Conservation (phyloP, 148 eudicot genomes). For the Cornus florida region DNA sequence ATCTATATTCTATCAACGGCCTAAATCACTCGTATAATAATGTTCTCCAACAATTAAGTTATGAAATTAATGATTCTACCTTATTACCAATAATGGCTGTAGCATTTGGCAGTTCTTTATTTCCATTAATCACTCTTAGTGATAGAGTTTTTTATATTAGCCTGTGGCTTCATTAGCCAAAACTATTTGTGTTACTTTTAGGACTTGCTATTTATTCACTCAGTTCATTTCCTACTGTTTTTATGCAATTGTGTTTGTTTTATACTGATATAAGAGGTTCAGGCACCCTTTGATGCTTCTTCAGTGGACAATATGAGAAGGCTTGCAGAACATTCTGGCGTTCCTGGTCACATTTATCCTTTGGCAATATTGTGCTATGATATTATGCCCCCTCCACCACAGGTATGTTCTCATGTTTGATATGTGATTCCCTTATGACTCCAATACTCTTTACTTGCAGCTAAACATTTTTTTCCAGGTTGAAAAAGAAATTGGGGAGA, state of each 20-base stretch:
- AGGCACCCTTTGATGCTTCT: conserved; percentile 92
- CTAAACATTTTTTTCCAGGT: conserved; percentile 41
- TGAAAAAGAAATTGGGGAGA: conserved; percentile 97
- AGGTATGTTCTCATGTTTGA: conserved; percentile 45
- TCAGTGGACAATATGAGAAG: conserved; percentile 93
- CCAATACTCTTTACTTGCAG: conserved; percentile 2
- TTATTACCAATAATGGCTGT: background rate
- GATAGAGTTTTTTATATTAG: conserved; percentile 2
- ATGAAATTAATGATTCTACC: background rate
- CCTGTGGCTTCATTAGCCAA: background rate
- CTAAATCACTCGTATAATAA: no score
- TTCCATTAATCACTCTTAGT: background rate
- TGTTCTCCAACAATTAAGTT: no score
- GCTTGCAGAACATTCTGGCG: conserved; percentile 80
- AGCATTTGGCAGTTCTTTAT: background rate
- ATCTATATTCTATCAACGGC: no score
- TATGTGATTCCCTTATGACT: conserved; percentile 2
- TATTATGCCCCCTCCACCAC: conserved; percentile 95
- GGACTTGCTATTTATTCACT: background rate
- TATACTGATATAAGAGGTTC: conserved; percentile 40
- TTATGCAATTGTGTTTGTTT: conserved; percentile 14
- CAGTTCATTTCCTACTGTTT: background rate
- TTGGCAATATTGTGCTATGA: conserved; percentile 76
- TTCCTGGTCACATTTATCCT: conserved; percentile 89
- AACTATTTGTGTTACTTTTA: background rate